Conservation (phyloP, 1,284 basidiomycete genomes). For the Moesziomyces aphidis region DNA sequence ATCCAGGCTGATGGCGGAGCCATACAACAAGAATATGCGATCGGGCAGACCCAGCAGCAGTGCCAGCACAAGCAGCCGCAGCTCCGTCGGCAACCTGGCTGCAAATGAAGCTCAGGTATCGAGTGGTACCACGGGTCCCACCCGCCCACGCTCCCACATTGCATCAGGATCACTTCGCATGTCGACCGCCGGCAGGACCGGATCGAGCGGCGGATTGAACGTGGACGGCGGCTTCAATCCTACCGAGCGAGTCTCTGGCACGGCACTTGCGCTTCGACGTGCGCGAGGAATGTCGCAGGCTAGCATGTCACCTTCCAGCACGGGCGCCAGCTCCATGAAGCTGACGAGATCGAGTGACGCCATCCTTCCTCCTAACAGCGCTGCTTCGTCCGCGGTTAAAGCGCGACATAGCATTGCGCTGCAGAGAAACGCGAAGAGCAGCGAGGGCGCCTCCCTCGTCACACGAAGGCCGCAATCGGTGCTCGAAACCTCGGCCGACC, state of each 20-base stretch:
- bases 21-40: conserved; percentile 28
- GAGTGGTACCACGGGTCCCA: conserved; percentile 12
- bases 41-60: conserved; percentile 29
- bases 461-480: conserved; percentile 15
- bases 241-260: conserved; percentile 5
- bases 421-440: conserved; percentile 3
- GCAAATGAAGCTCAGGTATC: conserved; percentile 6
- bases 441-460: background rate
- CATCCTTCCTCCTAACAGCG: background rate
- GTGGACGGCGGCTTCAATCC: background rate
- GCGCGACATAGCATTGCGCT: conserved; percentile 9
- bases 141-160: conserved; percentile 18
- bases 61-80: conserved; percentile 28
- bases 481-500: conserved; percentile 7
- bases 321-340: conserved; percentile 18
- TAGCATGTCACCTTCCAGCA: background rate
- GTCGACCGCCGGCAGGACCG: conserved; percentile 11
- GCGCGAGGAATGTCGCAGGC: conserved; percentile 27
- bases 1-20: conserved; percentile 32
- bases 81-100: conserved; percentile 14
- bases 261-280: conserved; percentile 22
- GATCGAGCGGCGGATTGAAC: conserved; percentile 1
- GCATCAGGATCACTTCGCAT: conserved; percentile 21
- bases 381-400: background rate
- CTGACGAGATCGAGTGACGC: conserved; percentile 25